These are phyloP conservation scores for Exophiala dermatitidis DNA, from an alignment of 2,329 filamentous ascomycete species.

Conservation along the genomic window DNA sequence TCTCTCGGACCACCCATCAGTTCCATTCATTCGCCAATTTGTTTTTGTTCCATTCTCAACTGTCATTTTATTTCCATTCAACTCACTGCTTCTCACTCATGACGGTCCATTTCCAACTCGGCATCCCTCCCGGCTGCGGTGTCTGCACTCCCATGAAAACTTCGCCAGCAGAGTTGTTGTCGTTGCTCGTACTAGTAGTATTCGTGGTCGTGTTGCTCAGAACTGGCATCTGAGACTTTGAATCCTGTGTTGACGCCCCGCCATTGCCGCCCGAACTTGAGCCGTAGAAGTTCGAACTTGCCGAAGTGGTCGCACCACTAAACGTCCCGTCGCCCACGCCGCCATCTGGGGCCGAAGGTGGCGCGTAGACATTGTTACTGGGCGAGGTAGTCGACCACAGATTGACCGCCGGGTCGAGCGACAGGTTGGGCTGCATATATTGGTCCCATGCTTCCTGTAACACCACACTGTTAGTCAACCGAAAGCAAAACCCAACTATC, in stretches of 20 bases:
- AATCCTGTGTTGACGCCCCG: constrained; percentile 10
- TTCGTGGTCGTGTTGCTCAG: constrained; percentile 11
- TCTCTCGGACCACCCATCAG: too few species aligned
- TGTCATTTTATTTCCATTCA: background rate
- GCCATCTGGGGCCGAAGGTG: constrained; percentile 15
- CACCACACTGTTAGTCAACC: constrained; percentile 25
- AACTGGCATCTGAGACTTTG: constrained; percentile 15
- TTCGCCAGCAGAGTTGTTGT: constrained; percentile 21
- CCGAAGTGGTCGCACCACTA: constrained; percentile 1
- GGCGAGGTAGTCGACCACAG: constrained; percentile 30
- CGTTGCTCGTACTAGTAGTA: background rate
- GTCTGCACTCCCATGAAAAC: constrained; percentile 27
- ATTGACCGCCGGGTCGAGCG: constrained; percentile 36
- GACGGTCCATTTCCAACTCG: constrained; percentile 26
- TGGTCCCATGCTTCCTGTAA: constrained; percentile 60
- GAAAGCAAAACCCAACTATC: too few species aligned
- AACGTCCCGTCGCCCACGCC: constrained; percentile 8
- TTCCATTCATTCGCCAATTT: too few species aligned
- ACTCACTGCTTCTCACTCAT: constrained; percentile 21
- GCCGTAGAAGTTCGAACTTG: constrained; percentile 11
- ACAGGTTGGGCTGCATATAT: constrained; percentile 55
- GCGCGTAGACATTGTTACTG: constrained; percentile 21
- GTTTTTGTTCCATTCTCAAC: too few species aligned
- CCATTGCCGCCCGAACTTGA: constrained; percentile 14
- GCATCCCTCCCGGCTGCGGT: constrained; percentile 21